Percentiles rank a stretch among this genome's conserved stretches.
Conservation (phyloP, 2,329 filamentous ascomycete species). For the Aspergillus sp. region DNA sequence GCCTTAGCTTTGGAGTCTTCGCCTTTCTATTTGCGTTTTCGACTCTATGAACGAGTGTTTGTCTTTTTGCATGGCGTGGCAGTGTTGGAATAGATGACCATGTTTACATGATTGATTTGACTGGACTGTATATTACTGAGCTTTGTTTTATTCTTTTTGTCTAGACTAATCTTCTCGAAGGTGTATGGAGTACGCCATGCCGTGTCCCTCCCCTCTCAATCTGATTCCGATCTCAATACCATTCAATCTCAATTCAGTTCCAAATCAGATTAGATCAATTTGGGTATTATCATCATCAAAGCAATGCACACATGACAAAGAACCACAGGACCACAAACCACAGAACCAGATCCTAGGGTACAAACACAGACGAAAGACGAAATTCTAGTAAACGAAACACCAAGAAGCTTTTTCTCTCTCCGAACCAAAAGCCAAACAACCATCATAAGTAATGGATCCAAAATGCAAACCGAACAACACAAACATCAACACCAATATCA, state of each 20-base stretch:
- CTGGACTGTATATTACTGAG: conserved; percentile 21
- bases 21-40: neutral
- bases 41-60: neutral
- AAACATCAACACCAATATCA: neutral
- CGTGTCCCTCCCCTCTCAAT: conserved; percentile 16
- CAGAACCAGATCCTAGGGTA: no score
- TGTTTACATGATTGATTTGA: conserved; percentile 8
- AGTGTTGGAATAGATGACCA: conserved; percentile 7
- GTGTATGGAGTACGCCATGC: conserved; percentile 3
- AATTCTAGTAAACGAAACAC: no score
- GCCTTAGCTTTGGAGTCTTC: conserved; percentile 21
- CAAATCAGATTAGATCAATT: neutral
- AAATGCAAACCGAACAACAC: neutral
- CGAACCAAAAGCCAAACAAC: neutral
- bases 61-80: conserved; percentile 14
- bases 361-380: no score
- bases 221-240: neutral
- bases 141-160: conserved; percentile 3
- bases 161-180: conserved; percentile 20
- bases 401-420: neutral
- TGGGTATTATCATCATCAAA: conserved; percentile 7
- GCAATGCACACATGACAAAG: neutral
- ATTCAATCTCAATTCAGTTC: no score
- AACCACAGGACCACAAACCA: no score
- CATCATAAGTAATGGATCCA: neutral